Evolutionary conservation across 192 early-diverging fungal species (phyloP).

Genomic region (Backusella luteola): DNA sequence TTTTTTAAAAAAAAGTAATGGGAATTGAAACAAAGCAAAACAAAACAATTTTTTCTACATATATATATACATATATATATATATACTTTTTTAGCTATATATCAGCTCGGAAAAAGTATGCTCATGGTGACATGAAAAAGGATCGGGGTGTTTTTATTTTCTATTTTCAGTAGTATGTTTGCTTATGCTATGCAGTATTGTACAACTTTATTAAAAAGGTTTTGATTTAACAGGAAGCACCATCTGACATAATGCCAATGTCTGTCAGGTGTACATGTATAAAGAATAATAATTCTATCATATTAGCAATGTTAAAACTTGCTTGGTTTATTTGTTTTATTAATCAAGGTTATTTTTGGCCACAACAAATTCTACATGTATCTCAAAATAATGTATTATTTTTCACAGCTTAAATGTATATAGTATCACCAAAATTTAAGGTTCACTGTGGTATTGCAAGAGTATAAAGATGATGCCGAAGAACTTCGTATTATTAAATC

Average conservation of each 20-base stretch:
- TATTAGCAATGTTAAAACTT: not conserved
- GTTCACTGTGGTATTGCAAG: not conserved
- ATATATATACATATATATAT: not conserved
- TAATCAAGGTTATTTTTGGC: not conserved
- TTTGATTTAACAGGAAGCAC: not conserved
- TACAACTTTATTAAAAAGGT: not conserved
- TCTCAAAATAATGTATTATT: not conserved
- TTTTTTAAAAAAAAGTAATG: not conserved
- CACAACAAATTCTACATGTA: not conserved
- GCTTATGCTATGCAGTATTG: not conserved
- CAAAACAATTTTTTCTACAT: not conserved
- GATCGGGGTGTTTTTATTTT: not conserved
- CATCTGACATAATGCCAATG: not conserved
- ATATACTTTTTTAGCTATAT: constrained; percentile 4
- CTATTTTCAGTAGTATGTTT: constrained; percentile 7
- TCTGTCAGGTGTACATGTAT: not conserved
- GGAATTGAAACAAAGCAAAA: not conserved
- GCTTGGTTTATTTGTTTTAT: not conserved
- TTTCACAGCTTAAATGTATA: not conserved
- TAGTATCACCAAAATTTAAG: not conserved
- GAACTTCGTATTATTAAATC: not conserved
- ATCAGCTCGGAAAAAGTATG: not conserved
- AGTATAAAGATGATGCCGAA: not conserved
- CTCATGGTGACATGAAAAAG: not conserved
- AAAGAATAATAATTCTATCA: not conserved